phyloP scores from a whole-genome alignment of 371 early-diverging fungal species.

The Rhizopus stolonifer region DNA sequence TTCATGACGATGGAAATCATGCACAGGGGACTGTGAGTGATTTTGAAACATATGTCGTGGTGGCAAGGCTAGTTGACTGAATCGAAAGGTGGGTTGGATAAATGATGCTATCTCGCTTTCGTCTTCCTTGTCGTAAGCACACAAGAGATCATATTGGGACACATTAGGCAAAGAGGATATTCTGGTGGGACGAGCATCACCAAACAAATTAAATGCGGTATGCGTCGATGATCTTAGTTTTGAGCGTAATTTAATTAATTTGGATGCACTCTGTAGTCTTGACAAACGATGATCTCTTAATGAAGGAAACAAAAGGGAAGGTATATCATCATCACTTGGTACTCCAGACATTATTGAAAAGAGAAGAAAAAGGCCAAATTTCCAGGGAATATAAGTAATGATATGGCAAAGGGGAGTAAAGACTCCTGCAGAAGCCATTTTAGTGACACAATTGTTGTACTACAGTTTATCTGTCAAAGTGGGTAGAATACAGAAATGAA shows the following conservation, averaged over 20 bases:
- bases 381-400: too few relatives aligned
- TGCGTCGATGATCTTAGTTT: slow-evolving; percentile 17
- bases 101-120: slow-evolving; percentile 7
- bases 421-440: too few relatives aligned
- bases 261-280: slow-evolving; percentile 13
- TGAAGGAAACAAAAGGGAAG: slow-evolving; percentile 18
- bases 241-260: slow-evolving; percentile 18
- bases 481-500: slow-evolving; percentile 2
- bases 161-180: slow-evolving; percentile 7
- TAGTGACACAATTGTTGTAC: too few relatives aligned
- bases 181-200: neutral
- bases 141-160: too few relatives aligned
- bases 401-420: too few relatives aligned
- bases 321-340: slow-evolving; percentile 1
- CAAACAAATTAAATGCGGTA: neutral
- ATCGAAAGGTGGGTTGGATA: neutral
- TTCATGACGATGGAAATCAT: neutral
- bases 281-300: neutral
- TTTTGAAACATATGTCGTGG: neutral
- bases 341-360: too few relatives aligned
- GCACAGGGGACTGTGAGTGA: slow-evolving; percentile 1
- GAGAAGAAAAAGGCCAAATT: too few relatives aligned
- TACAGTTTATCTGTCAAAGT: too few relatives aligned
- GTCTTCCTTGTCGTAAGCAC: slow-evolving; percentile 7
- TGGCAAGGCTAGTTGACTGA: slow-evolving; percentile 10